Conservation (phyloP, 371 early-diverging fungal genomes). For the Circinella minor region DNA sequence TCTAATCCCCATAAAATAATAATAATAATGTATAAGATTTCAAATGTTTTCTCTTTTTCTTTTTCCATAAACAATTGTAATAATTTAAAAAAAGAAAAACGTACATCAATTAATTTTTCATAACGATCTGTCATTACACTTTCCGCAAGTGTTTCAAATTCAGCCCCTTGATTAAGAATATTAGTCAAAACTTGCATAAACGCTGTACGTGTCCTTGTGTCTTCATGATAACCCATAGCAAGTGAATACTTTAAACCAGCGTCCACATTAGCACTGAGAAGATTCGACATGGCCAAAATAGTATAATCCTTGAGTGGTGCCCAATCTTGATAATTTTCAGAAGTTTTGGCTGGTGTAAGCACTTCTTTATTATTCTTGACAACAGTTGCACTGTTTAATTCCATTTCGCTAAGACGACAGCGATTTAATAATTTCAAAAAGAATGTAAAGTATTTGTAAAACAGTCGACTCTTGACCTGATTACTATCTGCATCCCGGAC, state of each 20-base stretch:
- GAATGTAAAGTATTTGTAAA: conserved; percentile 84
- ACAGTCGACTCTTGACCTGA: conserved; percentile 73
- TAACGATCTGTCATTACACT: conserved; percentile 76
- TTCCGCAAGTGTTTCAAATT: conserved; percentile 83
- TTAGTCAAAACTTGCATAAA: conserved; percentile 93
- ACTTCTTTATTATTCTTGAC: conserved; percentile 24
- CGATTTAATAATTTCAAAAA: conserved; percentile 84
- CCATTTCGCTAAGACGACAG: conserved; percentile 66
- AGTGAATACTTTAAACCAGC: conserved; percentile 88
- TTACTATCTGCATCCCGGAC: conserved; percentile 60
- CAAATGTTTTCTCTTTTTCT: too few relatives aligned
- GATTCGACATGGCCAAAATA: conserved; percentile 85
- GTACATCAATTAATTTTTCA: conserved; percentile 74
- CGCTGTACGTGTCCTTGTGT: conserved; percentile 82
- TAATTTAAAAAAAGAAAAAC: conserved; percentile 6
- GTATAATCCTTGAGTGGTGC: conserved; percentile 79
- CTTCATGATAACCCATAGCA: conserved; percentile 91
- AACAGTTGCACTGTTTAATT: conserved; percentile 17
- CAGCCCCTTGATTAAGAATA: conserved; percentile 84
- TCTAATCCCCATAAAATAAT: conserved; percentile 21
- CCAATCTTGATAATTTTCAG: conserved; percentile 53
- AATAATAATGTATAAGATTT: too few relatives aligned
- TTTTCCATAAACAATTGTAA: too few relatives aligned
- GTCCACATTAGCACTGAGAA: conserved; percentile 90
- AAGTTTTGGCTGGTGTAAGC: conserved; percentile 18